Base-by-base conservation (phyloP, 202 grass and related monocot species). In the Zizania palustris region DNA sequence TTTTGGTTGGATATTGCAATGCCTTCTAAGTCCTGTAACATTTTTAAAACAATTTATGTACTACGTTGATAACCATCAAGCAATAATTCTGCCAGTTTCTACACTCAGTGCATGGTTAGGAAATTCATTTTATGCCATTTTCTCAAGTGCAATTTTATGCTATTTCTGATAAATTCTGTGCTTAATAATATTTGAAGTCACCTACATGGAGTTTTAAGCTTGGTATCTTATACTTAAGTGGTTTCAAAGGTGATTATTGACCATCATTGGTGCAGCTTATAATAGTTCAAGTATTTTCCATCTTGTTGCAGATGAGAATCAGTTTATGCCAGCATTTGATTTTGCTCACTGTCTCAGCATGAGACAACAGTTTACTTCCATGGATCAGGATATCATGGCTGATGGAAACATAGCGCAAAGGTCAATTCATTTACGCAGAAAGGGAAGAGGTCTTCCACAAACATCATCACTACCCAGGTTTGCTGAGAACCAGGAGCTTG, bases 401-500 rank as follows among this genome's bases (percentile, higher is more conserved):
- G 96, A 95, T 84, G 83, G 66, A 86, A 90, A 81, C 63, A 64
- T 80, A 76, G 60, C 55, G 33, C 89, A 87, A 45, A 90, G 87
- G 65, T 50, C 83, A 54, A 70, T 63, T 67, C 71, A 74, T 78
- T 45, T 73, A 70, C 78, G 85, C 60, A 82, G 85, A 80, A 90
- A 63, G 71, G 90, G 80, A 92, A 96, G 85, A 80, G 83, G 90
- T 83, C 44, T 80, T 87, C 63, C 85, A 73, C 91, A 89, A 81
- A 73, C 82, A 77, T 89, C 84, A 68, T 41, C 82, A 64, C 19
- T 80, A 68, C 76, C 87, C 78, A 92, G 75, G 63, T 88, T 88
- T 70, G 37, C 80, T 58, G 91, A 92, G 77, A 87, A 77, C 67
- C 85, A 92, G 60, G 91, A 93, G 42, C 81, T 77, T 46, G 65